Base-by-base conservation (phyloP, 2,329 filamentous ascomycete genomes). In the Fusarium redolens region DNA sequence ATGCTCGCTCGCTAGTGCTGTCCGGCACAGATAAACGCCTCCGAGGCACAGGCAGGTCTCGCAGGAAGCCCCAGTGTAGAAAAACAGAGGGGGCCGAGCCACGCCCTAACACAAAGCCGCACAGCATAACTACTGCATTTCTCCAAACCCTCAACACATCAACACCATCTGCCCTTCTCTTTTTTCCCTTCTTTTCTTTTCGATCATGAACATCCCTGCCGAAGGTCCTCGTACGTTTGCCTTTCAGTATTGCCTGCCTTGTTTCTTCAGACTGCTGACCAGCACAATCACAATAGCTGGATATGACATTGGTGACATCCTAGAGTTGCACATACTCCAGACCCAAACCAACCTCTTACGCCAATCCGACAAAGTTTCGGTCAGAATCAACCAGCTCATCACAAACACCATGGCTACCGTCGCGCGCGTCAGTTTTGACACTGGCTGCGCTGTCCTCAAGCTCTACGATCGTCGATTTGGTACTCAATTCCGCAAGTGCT, bases 161-260 rank as follows among this genome's bases (percentile, higher is more conserved):
- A 33, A 7, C 28, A 48, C 11, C 45, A 18, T 28, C 17, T 3
- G 17, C 17, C 7, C 14, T 8, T 45, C 6, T 12, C 17, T 45
- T 13, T 17, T 15, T 20, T 28, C 7, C 15, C 8, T 44, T 47
- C 18, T 20, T 5, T 28, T 11, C 25, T 15, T 7, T 20, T 18
- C 18, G 30, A 13, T 11, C 28, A 48, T 48, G 45, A 5, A 30
- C 0, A 30, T 1, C 13, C 18, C 28, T 30, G 45, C 14, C 13
- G 20, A 31, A 31, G 14, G 14, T 48, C 45, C 45, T 12, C 14
- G 45, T 48, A 1, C 14, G 28, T 48, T 31, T 31, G 20, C 4
- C 9, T n/a, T 28, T 4, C 6, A 2, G 9, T 12, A 12, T 22
- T 17, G n/a, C 6, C 1, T 20, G 5, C 28, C 28, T 31, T n/a